Evolutionary conservation across 2,329 filamentous ascomycete species (phyloP), one percentile per base, ranked within the genome.

Genomic region (Tolypocladium ovalisporum): DNA sequence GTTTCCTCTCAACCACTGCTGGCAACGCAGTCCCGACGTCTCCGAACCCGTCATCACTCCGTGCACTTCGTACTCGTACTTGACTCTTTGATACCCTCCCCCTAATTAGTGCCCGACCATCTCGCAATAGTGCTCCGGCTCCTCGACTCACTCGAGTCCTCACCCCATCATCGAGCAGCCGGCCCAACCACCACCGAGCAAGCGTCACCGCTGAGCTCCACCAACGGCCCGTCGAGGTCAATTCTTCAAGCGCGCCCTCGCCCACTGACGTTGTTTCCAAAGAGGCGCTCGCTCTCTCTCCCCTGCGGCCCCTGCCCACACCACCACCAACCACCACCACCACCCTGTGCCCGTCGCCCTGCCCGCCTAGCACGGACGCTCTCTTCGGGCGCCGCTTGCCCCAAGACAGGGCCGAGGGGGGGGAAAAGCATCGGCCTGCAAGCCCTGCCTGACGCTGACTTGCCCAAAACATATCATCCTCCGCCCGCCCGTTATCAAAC

Each of bases 211-310:
- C 51, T 52, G 53, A 19, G 22, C 59, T 57, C 59, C 59, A 60
- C 59, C 39, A 35, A 42, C 59, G 59, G 58, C 58, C 58, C 59
- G 59, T 56, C n/a, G 58, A 57, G 54, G 54, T 47, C 58, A 56
- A 42, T 58, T 60, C 59, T 54, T 55, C 39, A 56, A 49, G 36
- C 53, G 54, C 52, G 40, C 47, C 27, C 19, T 47, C 42, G 52
- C 47, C 59, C 59, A 58, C 59, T 59, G 59, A 60, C 59, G 55
- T 59, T 44, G 53, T 57, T 57, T 36, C 54, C 47, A 57, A 60
- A 52, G 37, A 9, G 47, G 55, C 58, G 53, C 53, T 29, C n/a
- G n/a, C n/a, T n/a, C n/a, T 35, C 37, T 56, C 53, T 47, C 56
- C 56, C 36, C 56, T 32, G n/a, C n/a, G n/a, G n/a, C n/a, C n/a